Percentiles rank a stretch among this genome's conserved stretches.
These are phyloP conservation scores for Zangia roseola DNA, from an alignment of 768 basidiomycete species.

Conservation along the genomic window DNA sequence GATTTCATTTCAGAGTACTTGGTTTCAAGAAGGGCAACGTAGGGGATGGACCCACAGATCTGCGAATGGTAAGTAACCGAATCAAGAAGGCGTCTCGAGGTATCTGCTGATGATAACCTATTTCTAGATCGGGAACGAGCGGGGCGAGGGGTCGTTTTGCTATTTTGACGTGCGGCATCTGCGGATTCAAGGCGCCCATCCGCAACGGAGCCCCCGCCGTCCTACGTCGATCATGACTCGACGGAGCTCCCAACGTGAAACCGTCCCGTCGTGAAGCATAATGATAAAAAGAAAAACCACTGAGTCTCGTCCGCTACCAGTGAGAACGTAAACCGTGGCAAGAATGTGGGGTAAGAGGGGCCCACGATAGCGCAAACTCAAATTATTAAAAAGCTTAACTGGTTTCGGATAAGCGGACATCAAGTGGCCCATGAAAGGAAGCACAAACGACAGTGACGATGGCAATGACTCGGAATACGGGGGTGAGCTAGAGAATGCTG, in stretches of 20 bases:
- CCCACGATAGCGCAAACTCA: constrained; percentile 17
- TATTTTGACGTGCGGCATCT: background rate
- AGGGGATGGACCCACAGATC: background rate
- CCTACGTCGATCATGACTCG: background rate
- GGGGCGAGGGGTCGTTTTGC: constrained; percentile 15
- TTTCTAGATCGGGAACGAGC: constrained; percentile 4
- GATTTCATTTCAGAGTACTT: constrained; percentile 4
- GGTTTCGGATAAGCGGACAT: constrained; percentile 1
- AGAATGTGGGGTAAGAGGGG: constrained; percentile 16
- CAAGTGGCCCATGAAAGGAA: background rate
- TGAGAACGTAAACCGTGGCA: constrained; percentile 1
- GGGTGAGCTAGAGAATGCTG: background rate
- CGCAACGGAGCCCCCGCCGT: too few relatives aligned
- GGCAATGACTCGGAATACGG: background rate
- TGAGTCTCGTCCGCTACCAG: background rate
- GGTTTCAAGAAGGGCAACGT: background rate
- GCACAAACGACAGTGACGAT: background rate
- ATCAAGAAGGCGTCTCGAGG: background rate
- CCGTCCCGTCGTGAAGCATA: background rate
- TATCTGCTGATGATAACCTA: constrained; percentile 7
- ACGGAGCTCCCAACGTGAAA: background rate
- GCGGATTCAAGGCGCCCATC: background rate
- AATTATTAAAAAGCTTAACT: constrained; percentile 28
- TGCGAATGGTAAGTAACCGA: constrained; percentile 13
- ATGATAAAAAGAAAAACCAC: background rate